These are phyloP conservation scores for Lactuca saligna DNA, from an alignment of 129 eudicot species.

Conservation along the genomic window DNA sequence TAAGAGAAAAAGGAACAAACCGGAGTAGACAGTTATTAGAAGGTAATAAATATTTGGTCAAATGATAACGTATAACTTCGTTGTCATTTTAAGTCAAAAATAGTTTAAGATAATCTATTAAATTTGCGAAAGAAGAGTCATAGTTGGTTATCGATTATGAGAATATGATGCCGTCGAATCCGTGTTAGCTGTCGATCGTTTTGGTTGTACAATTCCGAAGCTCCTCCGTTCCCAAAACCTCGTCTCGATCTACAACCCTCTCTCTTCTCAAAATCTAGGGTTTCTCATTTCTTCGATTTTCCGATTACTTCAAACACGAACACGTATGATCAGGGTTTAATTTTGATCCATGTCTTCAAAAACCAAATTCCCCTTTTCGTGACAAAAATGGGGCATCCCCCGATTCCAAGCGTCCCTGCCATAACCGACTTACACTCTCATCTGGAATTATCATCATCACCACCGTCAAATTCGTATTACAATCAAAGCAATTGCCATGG, in stretches of 20 bases:
- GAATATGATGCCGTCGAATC: constrained; percentile 11
- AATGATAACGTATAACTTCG: too few relatives aligned
- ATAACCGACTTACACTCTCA: constrained; percentile 12
- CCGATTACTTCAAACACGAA: constrained; percentile 6
- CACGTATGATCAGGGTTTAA: constrained; percentile 11
- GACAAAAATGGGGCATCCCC: constrained; percentile 26
- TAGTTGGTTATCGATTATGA: not conserved
- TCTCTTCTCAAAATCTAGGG: constrained; percentile 22
- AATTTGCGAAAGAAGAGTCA: too few relatives aligned
- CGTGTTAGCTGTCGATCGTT: not conserved
- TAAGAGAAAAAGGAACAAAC: too few relatives aligned
- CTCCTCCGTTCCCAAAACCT: constrained; percentile 5
- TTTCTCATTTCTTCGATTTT: constrained; percentile 8
- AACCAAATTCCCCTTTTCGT: not conserved
- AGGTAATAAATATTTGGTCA: too few relatives aligned
- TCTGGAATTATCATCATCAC: constrained; percentile 10
- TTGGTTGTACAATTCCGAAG: constrained; percentile 13
- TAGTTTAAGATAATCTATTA: too few relatives aligned
- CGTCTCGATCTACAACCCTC: not conserved
- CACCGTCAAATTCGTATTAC: constrained; percentile 4
- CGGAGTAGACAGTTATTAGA: too few relatives aligned
- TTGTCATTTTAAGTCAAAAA: too few relatives aligned
- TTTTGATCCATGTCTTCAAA: constrained; percentile 23
- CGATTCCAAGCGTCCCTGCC: constrained; percentile 23
- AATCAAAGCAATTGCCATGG: constrained; percentile 49